Evolutionary conservation across 2,329 filamentous ascomycete genomes (phyloP).

Genomic region (Aspergillus neotritici): DNA sequence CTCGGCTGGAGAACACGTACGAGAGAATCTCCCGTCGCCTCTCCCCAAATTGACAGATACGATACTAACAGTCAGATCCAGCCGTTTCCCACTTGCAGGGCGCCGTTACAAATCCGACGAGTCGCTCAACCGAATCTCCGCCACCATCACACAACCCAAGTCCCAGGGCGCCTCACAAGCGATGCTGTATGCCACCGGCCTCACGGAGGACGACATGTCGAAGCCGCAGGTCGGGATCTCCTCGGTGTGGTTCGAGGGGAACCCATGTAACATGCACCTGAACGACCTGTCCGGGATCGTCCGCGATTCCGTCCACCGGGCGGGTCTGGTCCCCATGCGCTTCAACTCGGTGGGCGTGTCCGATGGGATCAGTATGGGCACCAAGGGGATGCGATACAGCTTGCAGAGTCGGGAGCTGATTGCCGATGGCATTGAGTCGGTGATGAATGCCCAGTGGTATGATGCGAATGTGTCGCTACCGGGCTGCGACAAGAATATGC

Average conservation of each 20-base stretch:
- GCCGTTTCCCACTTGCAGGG: no score
- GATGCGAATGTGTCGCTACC: conserved; percentile 91
- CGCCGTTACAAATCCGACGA: not conserved
- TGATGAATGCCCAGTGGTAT: conserved; percentile 97
- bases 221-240: conserved; percentile 95
- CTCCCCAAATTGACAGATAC: no score
- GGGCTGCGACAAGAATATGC: conserved; percentile 99
- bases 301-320: conserved; percentile 60
- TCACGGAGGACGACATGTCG: conserved; percentile 75
- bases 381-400: conserved; percentile 88
- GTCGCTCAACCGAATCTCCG: conserved; percentile 68
- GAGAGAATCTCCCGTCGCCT: no score
- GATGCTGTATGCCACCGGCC: conserved; percentile 90
- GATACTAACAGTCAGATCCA: no score
- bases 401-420: conserved; percentile 91
- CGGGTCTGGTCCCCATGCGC: conserved; percentile 80
- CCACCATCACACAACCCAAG: conserved; percentile 84
- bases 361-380: conserved; percentile 95
- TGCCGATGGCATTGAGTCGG: conserved; percentile 93
- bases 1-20: no score
- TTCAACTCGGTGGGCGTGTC: conserved; percentile 98
- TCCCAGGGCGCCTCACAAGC: conserved; percentile 95
- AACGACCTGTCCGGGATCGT: conserved; percentile 74
- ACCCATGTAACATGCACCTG: conserved; percentile 98
- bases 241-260: conserved; percentile 92